Evolutionary conservation across 1,284 basidiomycete species (phyloP).

Genomic region (Apiotrichum laibachii): DNA sequence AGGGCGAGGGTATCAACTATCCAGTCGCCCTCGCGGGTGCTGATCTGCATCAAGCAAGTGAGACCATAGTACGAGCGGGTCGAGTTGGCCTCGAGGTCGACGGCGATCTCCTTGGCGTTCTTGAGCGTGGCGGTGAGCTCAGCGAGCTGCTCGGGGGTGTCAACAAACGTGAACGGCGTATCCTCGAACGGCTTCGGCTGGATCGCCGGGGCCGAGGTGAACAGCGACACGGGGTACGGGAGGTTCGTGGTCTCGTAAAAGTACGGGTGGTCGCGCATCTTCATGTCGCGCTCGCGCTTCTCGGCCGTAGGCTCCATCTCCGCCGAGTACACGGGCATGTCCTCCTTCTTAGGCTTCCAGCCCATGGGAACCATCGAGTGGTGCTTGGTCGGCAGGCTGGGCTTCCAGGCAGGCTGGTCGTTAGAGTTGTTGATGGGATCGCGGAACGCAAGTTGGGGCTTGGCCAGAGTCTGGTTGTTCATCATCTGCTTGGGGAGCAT

Average conservation of each 20-base stretch:
- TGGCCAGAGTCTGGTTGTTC: constrained; percentile 66
- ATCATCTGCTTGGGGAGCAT: constrained; percentile 55
- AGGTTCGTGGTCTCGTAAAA: constrained; percentile 73
- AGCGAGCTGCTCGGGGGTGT: constrained; percentile 60
- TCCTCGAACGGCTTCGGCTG: constrained; percentile 60
- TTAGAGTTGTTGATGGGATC: constrained; percentile 59
- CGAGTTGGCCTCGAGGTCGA: constrained; percentile 92
- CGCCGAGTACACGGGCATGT: neutral
- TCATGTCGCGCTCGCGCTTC: constrained; percentile 1
- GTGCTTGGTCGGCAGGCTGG: constrained; percentile 62
- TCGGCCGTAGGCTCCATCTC: neutral
- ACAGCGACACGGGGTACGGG: constrained; percentile 67
- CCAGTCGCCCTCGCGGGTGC: constrained; percentile 79
- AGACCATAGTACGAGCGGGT: constrained; percentile 82
- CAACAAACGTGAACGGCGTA: constrained; percentile 72
- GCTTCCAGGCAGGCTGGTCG: constrained; percentile 59
- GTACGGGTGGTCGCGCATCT: constrained; percentile 64
- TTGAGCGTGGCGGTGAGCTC: constrained; percentile 67
- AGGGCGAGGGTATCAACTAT: constrained; percentile 78
- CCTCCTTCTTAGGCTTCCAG: constrained; percentile 21
- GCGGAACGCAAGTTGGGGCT: constrained; percentile 75
- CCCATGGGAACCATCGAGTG: constrained; percentile 76
- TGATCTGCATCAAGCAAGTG: constrained; percentile 90
- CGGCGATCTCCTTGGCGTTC: constrained; percentile 72
- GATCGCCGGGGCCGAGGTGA: constrained; percentile 58